These are phyloP conservation scores for Citrus trifoliata DNA, from an alignment of 345 rosid species.

Conservation along the genomic window DNA sequence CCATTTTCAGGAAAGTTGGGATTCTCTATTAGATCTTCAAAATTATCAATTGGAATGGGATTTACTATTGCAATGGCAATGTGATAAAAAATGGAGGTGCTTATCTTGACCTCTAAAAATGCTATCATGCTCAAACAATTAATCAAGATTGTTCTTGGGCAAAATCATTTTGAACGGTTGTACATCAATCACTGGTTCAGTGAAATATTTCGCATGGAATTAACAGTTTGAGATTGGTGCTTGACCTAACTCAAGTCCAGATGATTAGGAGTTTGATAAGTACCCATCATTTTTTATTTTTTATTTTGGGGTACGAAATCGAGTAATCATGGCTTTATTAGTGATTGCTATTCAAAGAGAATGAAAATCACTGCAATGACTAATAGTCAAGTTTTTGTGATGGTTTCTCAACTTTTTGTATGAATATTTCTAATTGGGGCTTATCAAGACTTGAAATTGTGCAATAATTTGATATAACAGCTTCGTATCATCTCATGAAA, in stretches of 20 bases:
- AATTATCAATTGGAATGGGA: neutral
- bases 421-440: neutral
- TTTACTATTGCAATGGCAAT: neutral
- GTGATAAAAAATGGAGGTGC: neutral
- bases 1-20: too few species aligned
- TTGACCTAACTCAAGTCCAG: neutral
- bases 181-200: neutral
- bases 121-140: neutral
- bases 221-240: neutral
- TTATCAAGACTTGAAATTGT: neutral
- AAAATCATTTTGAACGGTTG: neutral
- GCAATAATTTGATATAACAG: neutral
- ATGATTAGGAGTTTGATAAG: neutral
- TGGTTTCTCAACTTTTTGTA: neutral
- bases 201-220: neutral
- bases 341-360: neutral
- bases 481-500: neutral
- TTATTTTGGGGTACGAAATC: neutral
- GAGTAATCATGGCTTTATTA: neutral
- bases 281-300: neutral
- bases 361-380: neutral
- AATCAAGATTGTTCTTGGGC: neutral
- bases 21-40: neutral
- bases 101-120: neutral
- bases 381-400: neutral